phyloP scores from a whole-genome alignment of 2,329 filamentous ascomycete genomes.

The Colletotrichum truncatum region DNA sequence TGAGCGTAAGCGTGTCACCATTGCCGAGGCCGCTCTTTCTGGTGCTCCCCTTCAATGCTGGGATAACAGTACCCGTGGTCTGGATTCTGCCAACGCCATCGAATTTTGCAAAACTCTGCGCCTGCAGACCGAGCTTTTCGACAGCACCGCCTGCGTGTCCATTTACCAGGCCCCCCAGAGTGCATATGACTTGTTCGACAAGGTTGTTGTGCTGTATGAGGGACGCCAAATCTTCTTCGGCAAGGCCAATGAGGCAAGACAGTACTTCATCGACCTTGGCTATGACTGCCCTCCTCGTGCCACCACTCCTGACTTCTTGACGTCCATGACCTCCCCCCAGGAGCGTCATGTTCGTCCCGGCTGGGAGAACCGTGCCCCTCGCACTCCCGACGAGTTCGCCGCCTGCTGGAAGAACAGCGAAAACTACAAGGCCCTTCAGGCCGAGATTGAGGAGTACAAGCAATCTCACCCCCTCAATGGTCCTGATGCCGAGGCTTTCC shows the following conservation, averaged over 20 bases:
- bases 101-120: constrained; percentile 79
- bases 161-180: constrained; percentile 77
- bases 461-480: constrained; percentile 60
- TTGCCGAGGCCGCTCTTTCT: constrained; percentile 68
- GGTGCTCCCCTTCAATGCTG: constrained; percentile 70
- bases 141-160: constrained; percentile 73
- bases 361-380: constrained; percentile 64
- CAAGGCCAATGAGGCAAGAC: constrained; percentile 64
- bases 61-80: constrained; percentile 78
- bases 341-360: constrained; percentile 66
- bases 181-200: constrained; percentile 72
- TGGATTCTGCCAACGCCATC: constrained; percentile 79
- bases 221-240: constrained; percentile 73
- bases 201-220: constrained; percentile 66
- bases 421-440: constrained; percentile 59
- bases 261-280: constrained; percentile 74
- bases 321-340: constrained; percentile 70
- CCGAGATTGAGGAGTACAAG: constrained; percentile 66
- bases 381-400: constrained; percentile 71
- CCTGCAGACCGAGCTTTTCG: constrained; percentile 72
- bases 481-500: constrained; percentile 65
- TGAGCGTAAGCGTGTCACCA: constrained; percentile 75
- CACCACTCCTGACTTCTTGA: constrained; percentile 78
- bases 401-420: constrained; percentile 64
- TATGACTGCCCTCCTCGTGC: constrained; percentile 73